A percentile compares a stretch with the other conserved stretches of the same genome.
Evolutionary conservation across 2,329 filamentous ascomycete species (phyloP).

Genomic region (Lizonia empirigonia): DNA sequence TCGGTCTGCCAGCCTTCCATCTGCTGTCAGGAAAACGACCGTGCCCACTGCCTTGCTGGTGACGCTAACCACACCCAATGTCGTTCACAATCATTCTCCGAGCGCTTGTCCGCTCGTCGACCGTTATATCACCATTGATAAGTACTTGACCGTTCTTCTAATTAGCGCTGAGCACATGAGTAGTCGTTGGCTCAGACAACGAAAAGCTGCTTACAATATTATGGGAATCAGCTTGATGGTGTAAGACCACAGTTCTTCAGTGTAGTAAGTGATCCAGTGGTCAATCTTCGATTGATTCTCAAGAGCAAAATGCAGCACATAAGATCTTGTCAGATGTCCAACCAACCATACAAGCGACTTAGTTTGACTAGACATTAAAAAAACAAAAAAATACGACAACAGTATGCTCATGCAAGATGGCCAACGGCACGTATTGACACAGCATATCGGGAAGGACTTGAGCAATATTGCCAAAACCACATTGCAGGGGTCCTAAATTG

Average conservation of each 20-base stretch:
- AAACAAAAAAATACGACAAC: not conserved
- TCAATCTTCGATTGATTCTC: not conserved
- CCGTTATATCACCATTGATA: not conserved
- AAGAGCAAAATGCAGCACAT: not conserved
- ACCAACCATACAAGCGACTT: not conserved
- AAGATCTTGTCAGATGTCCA: not conserved
- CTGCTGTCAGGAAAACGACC: conserved; percentile 1
- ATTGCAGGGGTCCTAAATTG: not conserved
- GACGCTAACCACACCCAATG: not conserved
- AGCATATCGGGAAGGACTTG: not conserved
- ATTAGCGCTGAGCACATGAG: not conserved
- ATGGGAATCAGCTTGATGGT: not conserved
- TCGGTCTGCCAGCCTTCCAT: conserved; percentile 1
- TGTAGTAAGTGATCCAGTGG: not conserved
- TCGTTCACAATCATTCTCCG: too few relatives aligned
- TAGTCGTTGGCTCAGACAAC: not conserved
- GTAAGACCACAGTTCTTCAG: not conserved
- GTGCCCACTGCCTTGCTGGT: not conserved
- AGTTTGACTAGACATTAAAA: not conserved
- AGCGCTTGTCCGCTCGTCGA: too few relatives aligned
- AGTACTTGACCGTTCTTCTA: not conserved
- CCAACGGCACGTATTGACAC: not conserved
- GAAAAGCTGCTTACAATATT: not conserved
- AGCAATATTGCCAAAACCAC: not conserved
- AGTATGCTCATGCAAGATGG: not conserved